Percentiles rank a stretch among this genome's conserved stretches.
These are phyloP conservation scores for Kwoniella dendrophila DNA, from an alignment of 768 basidiomycete species.

Conservation along the genomic window DNA sequence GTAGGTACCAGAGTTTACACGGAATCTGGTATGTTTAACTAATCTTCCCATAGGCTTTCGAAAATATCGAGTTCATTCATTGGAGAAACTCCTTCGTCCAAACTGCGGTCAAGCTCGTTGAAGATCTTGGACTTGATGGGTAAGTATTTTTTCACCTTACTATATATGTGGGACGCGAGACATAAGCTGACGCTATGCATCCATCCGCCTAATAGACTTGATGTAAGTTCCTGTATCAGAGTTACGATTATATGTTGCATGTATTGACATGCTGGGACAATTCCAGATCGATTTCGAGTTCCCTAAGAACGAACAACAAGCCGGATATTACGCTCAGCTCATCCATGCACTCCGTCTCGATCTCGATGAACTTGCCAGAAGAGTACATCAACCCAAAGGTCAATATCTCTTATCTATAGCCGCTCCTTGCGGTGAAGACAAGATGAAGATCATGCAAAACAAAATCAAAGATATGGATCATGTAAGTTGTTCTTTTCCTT, in stretches of 20 bases:
- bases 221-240: too few relatives aligned
- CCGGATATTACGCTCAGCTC: constrained; percentile 78
- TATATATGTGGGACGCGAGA: neutral
- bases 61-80: constrained; percentile 68
- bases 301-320: constrained; percentile 75
- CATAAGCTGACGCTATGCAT: neutral
- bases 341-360: constrained; percentile 72
- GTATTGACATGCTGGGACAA: neutral
- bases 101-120: constrained; percentile 73
- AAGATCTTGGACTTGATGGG: constrained; percentile 90
- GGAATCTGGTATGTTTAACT: too few relatives aligned
- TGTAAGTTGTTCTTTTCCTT: neutral
- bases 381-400: constrained; percentile 63
- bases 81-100: constrained; percentile 75
- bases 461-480: constrained; percentile 78
- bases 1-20: constrained; percentile 17
- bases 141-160: constrained; percentile 15
- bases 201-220: constrained; percentile 14
- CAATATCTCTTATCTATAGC: constrained; percentile 69
- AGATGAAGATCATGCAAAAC: constrained; percentile 77
- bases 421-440: constrained; percentile 84
- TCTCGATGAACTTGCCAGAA: constrained; percentile 72
- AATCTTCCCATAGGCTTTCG: constrained; percentile 63
- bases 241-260: too few relatives aligned
- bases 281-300: constrained; percentile 73